These are phyloP conservation scores for Extremus antarcticus DNA, from an alignment of 495 filamentous ascomycete species.

Conservation along the genomic window DNA sequence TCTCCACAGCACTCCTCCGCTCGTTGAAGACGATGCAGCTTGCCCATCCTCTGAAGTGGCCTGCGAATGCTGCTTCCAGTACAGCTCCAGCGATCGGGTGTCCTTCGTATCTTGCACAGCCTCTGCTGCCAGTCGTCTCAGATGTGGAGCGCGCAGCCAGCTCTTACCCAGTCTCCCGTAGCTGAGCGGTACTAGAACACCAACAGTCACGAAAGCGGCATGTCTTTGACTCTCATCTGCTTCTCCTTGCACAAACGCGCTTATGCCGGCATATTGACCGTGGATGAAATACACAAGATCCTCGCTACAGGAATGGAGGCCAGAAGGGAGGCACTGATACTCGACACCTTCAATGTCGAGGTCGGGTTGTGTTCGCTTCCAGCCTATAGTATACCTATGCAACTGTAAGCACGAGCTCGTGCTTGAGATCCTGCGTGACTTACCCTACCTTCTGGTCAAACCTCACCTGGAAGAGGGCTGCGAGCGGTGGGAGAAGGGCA, in stretches of 20 bases:
- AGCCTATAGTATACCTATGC: constrained; percentile 65
- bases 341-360: constrained; percentile 86
- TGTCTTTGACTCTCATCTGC: constrained; percentile 68
- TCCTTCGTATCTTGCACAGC: constrained; percentile 42
- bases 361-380: constrained; percentile 62
- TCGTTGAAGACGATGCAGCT: constrained; percentile 3
- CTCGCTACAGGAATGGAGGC: constrained; percentile 75
- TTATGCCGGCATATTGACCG: constrained; percentile 72
- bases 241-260: constrained; percentile 80
- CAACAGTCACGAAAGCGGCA: constrained; percentile 86
- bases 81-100: constrained; percentile 56
- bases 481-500: constrained; percentile 24
- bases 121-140: constrained; percentile 66
- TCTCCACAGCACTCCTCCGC: constrained; percentile 8
- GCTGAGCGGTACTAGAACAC: constrained; percentile 73
- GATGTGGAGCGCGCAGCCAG: constrained; percentile 72
- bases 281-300: constrained; percentile 89
- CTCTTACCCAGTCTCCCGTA: constrained; percentile 77
- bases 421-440: constrained; percentile 6
- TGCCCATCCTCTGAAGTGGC: neutral
- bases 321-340: constrained; percentile 88
- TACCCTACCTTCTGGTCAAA: constrained; percentile 35
- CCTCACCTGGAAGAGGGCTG: constrained; percentile 28
- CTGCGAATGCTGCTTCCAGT: constrained; percentile 54
- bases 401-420: neutral